Conservation (phyloP, 2,329 filamentous ascomycete genomes). For the Hypoxylon sp. region DNA sequence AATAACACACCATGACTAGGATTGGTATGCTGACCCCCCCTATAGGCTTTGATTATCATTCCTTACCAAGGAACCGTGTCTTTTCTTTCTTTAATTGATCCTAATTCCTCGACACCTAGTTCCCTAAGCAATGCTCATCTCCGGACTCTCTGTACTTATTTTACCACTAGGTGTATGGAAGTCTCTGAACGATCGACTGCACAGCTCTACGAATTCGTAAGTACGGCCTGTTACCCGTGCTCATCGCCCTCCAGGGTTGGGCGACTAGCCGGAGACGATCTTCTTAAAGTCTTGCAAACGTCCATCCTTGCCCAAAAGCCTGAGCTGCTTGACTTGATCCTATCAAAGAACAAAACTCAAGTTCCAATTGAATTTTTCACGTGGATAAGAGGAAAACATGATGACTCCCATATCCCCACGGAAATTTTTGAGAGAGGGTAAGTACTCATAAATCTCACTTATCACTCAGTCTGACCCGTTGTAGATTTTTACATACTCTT, state of each 20-base stretch:
- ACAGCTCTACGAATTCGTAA: constrained; percentile 23
- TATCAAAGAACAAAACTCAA: constrained; percentile 4
- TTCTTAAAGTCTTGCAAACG: constrained; percentile 18
- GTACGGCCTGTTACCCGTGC: neutral
- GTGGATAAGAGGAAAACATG: constrained; percentile 28
- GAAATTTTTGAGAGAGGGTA: constrained; percentile 25
- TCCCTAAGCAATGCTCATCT: neutral
- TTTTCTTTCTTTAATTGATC: neutral
- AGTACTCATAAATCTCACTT: neutral
- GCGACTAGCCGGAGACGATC: neutral
- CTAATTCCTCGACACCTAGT: neutral
- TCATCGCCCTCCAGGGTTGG: neutral
- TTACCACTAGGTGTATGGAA: constrained; percentile 4
- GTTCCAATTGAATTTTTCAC: constrained; percentile 17
- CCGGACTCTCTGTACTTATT: constrained; percentile 12
- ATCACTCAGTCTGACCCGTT: constrained; percentile 10
- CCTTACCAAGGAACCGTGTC: constrained; percentile 29
- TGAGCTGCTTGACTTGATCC: constrained; percentile 15
- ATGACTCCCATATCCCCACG: constrained; percentile 16
- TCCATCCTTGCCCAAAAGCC: constrained; percentile 10
- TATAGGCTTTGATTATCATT: constrained; percentile 39
- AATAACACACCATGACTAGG: neutral
- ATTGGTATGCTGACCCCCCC: neutral
- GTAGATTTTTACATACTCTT: constrained; percentile 27
- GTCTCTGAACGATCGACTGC: neutral